Conservation (phyloP, 768 basidiomycete genomes). For the Calocybe indica region DNA sequence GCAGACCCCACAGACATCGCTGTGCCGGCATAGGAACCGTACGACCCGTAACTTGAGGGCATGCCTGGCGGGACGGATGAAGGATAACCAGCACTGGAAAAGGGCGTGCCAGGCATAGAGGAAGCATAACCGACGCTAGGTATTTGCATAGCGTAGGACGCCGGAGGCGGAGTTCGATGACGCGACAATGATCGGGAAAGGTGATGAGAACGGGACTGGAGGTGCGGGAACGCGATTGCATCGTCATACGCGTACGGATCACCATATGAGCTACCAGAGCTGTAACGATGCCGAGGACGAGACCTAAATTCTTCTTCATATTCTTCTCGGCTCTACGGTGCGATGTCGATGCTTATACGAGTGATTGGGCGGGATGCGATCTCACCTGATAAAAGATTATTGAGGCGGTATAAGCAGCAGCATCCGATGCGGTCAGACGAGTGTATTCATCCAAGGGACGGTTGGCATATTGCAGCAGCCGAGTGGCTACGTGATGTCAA, state of each 20-base stretch:
- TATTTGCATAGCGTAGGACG: not conserved
- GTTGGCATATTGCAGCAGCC: slow-evolving; percentile 46
- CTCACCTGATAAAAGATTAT: slow-evolving; percentile 51
- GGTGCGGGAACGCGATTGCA: slow-evolving; percentile 19
- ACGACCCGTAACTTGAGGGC: too few species aligned
- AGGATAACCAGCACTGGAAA: too few species aligned
- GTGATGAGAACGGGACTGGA: slow-evolving; percentile 13
- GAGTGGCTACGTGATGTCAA: slow-evolving; percentile 36
- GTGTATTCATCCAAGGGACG: slow-evolving; percentile 39
- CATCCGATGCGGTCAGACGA: slow-evolving; percentile 48
- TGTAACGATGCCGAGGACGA: slow-evolving; percentile 22
- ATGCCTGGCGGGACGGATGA: too few species aligned
- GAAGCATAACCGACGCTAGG: not conserved
- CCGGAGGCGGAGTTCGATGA: not conserved
- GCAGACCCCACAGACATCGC: too few species aligned
- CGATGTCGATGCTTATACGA: slow-evolving; percentile 2
- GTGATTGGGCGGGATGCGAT: not conserved
- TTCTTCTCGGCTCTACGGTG: slow-evolving; percentile 24
- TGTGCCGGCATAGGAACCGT: too few species aligned
- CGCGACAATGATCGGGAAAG: not conserved
- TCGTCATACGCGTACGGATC: slow-evolving; percentile 37
- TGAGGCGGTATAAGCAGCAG: slow-evolving; percentile 64
- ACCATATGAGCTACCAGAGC: slow-evolving; percentile 24
- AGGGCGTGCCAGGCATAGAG: not conserved
- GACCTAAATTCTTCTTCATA: slow-evolving; percentile 10